A percentile compares a stretch with the other conserved stretches of the same genome.
phyloP scores from a whole-genome alignment of 305 asterid genomes.

The Solanum chacoense region DNA sequence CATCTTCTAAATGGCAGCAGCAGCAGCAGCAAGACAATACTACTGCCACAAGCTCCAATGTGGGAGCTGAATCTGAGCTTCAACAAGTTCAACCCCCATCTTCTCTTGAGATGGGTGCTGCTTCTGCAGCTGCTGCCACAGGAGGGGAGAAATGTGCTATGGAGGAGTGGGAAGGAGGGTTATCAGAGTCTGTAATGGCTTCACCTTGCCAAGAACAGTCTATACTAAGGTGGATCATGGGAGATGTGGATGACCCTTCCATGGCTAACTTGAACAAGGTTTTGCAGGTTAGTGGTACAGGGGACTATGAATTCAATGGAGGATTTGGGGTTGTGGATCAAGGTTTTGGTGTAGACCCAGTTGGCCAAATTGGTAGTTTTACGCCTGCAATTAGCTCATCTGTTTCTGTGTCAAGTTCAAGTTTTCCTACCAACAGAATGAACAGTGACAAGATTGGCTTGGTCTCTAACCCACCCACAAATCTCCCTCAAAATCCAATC shows the following conservation, averaged over 20 bases:
- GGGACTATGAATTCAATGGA: constrained; percentile 47
- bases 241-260: constrained; percentile 70
- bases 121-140: not conserved
- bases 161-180: constrained; percentile 72
- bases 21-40: constrained; percentile 38
- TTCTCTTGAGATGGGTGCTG: constrained; percentile 32
- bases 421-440: constrained; percentile 4
- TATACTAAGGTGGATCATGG: constrained; percentile 86
- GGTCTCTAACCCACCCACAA: constrained; percentile 16
- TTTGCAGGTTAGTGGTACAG: constrained; percentile 40
- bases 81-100: constrained; percentile 37
- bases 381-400: constrained; percentile 22
- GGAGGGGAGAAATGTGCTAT: constrained; percentile 37
- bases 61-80: constrained; percentile 40
- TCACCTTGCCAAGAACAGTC: constrained; percentile 73
- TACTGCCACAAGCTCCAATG: constrained; percentile 52
- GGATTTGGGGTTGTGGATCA: constrained; percentile 54
- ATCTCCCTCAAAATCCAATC: constrained; percentile 13
- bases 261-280: constrained; percentile 36
- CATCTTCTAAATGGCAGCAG: constrained; percentile 67
- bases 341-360: constrained; percentile 33
- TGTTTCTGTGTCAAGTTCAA: constrained; percentile 8
- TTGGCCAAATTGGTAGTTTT: constrained; percentile 26
- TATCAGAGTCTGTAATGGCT: constrained; percentile 50
- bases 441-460: constrained; percentile 29